These are phyloP conservation scores for Babesia bigemina DNA, from an alignment of 169 alveolate species.

Conservation along the genomic window DNA sequence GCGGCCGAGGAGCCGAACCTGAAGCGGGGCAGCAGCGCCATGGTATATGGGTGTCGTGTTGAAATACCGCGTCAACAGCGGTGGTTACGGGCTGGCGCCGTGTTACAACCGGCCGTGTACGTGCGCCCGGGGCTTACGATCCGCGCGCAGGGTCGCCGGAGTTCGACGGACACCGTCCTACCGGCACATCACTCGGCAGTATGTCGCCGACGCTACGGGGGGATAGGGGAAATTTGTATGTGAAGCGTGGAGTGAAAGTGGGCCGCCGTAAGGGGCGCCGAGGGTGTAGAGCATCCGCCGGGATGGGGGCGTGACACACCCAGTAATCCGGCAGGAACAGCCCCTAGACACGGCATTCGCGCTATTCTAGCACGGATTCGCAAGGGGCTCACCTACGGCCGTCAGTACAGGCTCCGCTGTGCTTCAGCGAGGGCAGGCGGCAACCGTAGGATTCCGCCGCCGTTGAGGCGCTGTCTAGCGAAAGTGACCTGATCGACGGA, in stretches of 20 bases:
- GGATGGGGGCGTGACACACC: slow-evolving; percentile 37
- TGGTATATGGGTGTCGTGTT: slow-evolving; percentile 4
- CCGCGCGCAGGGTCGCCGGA: slow-evolving; percentile 1
- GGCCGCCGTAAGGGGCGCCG: not conserved
- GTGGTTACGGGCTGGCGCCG: not conserved
- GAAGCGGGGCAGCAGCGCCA: slow-evolving; percentile 24
- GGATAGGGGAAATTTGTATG: not conserved
- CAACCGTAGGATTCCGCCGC: slow-evolving; percentile 5
- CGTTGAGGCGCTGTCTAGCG: not conserved
- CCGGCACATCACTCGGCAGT: slow-evolving; percentile 4
- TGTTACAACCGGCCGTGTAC: not conserved
- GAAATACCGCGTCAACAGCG: not conserved
- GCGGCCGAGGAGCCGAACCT: slow-evolving; percentile 13
- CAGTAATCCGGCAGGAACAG: not conserved
- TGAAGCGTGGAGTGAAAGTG: not conserved
- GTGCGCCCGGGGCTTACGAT: not conserved
- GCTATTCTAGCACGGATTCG: not conserved
- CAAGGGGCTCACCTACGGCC: not conserved
- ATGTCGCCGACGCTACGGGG: not conserved
- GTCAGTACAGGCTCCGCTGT: not conserved
- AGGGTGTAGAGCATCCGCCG: not conserved
- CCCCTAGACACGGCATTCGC: not conserved
- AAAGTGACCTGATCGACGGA: too few species aligned
- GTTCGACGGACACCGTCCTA: slow-evolving; percentile 2
- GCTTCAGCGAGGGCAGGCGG: not conserved